phyloP scores from a whole-genome alignment of 139 green algal genomes.

The Picochlorum costavermella region DNA sequence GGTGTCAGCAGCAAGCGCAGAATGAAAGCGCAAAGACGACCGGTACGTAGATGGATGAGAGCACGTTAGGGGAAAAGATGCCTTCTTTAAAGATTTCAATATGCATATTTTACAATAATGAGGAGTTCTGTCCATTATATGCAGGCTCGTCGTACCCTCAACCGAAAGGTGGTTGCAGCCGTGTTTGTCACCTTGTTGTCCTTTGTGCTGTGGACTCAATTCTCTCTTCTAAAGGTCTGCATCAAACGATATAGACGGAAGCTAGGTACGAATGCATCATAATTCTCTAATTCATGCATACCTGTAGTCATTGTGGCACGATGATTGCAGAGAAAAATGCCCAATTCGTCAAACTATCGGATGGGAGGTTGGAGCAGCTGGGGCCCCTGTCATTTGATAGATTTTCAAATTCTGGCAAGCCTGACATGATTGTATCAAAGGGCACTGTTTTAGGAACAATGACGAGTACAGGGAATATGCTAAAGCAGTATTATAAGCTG shows the following conservation, averaged over 20 bases:
- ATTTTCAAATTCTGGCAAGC: not conserved
- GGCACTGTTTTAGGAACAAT: conserved; percentile 5
- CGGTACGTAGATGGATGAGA: no score
- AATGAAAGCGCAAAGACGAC: no score
- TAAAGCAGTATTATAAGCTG: conserved; percentile 5
- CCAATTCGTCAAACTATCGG: not conserved
- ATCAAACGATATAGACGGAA: not conserved
- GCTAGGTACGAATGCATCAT: not conserved
- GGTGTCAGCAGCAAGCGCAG: no score
- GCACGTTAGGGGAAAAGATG: no score
- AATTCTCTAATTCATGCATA: no score
- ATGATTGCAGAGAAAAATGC: not conserved
- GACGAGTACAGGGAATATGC: not conserved
- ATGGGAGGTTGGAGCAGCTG: not conserved
- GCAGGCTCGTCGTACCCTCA: no score
- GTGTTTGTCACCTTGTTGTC: no score
- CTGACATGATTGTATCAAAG: not conserved
- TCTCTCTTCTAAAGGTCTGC: not conserved
- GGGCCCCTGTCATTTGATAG: not conserved
- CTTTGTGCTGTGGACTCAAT: not conserved
- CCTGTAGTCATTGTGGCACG: no score
- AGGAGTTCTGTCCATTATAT: no score
- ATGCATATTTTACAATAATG: no score
- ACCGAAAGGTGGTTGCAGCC: no score
- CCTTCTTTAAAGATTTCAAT: no score